Base-by-base conservation (phyloP, 1,139 yeast genomes). In the Lodderomyces oxycetoniae region DNA sequence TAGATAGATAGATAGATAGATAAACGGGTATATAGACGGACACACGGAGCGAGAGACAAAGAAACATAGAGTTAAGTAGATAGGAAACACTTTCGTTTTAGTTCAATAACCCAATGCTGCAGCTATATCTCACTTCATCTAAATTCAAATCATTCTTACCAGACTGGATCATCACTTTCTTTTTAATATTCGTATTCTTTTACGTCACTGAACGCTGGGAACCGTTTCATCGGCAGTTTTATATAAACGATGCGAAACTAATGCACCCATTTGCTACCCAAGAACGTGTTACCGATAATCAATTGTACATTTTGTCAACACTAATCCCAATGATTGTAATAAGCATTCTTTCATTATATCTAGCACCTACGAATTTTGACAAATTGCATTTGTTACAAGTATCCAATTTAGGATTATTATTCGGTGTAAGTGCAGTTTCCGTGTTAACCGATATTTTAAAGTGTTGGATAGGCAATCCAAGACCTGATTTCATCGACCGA, bases 391-490 rank as follows among this genome's bases (percentile, higher is more conserved):
- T 42, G 17, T 36, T 52, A 22, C 61, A 55, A 35, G 39, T 56
- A 9, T 47, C 58, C 5, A 30, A 50, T 9, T 46, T 60, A 22
- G 62, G 60, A 3, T 44, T 59, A 27, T 39, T 46, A 16, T 42
- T 57, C 11, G 45, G 61, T 5, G 45, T 58, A 12, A 32, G 49
- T 17, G 34, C 43, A 13, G 39, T 42, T 19, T 46, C 50, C 3
- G 50, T 52, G 7, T 30, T 55, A 15, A 67, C 72, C n/a, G 74
- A 67, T 43, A 50, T 66, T 16, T 49, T 68, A 33, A 68, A 67
- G 43, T 59, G 61, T 32, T 67, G 73, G 73, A 62, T 68, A 26
- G 67, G 67, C n/a, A 52, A 70, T 35, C 72, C 71, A 3, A 48
- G 74, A 26, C 74, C 74, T 1, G 74, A 68, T 43, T 67, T 68